A percentile compares a stretch with the other conserved stretches of the same genome.
phyloP scores from a whole-genome alignment of 768 basidiomycete species.

The Coprinellus aureogranulatus region DNA sequence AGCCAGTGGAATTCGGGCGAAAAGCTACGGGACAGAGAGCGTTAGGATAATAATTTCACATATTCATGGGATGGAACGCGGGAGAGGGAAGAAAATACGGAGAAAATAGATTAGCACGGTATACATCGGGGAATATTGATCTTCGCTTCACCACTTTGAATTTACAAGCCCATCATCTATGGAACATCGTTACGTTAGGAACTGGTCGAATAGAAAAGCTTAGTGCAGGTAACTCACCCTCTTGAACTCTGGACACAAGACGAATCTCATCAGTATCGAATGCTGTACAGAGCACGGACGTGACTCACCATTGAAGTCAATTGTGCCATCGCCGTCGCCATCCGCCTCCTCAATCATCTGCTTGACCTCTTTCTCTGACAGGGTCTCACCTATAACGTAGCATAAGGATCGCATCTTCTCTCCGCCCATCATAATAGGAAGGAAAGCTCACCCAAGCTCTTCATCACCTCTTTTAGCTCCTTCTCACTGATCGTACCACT shows the following conservation, averaged over 20 bases:
- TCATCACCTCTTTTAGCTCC: conserved; percentile 93
- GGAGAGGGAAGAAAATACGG: too few relatives aligned
- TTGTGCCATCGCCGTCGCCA: conserved; percentile 87
- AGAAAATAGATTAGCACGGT: too few relatives aligned
- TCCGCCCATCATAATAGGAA: background rate
- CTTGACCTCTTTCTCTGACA: conserved; percentile 82
- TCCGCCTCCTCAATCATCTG: conserved; percentile 98
- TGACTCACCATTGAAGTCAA: conserved; percentile 66
- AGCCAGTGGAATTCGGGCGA: too few relatives aligned
- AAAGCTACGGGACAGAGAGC: too few relatives aligned
- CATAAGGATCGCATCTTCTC: background rate
- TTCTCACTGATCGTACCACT: conserved; percentile 88
- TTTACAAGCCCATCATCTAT: background rate
- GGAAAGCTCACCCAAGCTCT: conserved; percentile 57
- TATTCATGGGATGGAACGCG: too few relatives aligned
- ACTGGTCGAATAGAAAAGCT: too few relatives aligned
- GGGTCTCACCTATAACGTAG: conserved; percentile 67
- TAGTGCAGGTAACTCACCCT: background rate
- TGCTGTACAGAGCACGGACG: background rate
- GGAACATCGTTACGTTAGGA: background rate
- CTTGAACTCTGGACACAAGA: conserved; percentile 9
- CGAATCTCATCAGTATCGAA: background rate
- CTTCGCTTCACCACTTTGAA: background rate
- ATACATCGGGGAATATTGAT: too few relatives aligned
- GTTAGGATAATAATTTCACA: too few relatives aligned